phyloP scores from a whole-genome alignment of 805 yeast genomes.

The Schizosaccharomyces cryophilus region DNA sequence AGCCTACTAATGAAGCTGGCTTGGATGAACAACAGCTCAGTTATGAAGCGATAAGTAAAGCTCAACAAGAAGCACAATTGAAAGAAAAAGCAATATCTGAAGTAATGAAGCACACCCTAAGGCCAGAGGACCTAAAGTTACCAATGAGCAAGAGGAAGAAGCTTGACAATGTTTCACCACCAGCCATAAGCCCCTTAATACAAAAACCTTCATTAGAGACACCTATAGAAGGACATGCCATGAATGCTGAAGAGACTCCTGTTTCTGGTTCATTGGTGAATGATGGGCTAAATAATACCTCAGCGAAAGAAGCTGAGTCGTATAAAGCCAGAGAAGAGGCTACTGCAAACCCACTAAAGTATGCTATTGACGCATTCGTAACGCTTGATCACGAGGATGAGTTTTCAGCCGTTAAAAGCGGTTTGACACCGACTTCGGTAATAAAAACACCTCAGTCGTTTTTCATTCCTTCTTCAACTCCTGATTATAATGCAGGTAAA shows the following conservation, averaged over 20 bases:
- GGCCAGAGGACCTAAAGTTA: neutral
- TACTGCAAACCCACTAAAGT: neutral
- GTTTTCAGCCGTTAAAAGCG: neutral
- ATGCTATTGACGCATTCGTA: neutral
- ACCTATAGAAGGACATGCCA: neutral
- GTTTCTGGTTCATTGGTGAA: neutral
- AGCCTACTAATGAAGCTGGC: neutral
- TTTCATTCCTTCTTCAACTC: neutral
- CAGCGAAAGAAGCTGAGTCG: neutral
- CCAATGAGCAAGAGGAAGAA: neutral
- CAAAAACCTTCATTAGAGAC: neutral
- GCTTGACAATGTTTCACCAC: neutral
- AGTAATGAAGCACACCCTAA: neutral
- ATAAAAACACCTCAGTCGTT: neutral
- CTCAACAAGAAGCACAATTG: neutral
- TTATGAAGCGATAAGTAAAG: neutral
- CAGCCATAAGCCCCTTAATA: neutral
- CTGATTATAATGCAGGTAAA: neutral
- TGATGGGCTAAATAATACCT: neutral
- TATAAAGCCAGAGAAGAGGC: neutral
- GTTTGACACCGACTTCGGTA: neutral
- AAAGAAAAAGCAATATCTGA: neutral
- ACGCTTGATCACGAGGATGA: neutral
- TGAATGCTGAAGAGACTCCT: neutral
- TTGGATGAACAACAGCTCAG: neutral